Evolutionary conservation across 106 monocot species (phyloP).

Genomic region (Amphibolis antarctica): DNA sequence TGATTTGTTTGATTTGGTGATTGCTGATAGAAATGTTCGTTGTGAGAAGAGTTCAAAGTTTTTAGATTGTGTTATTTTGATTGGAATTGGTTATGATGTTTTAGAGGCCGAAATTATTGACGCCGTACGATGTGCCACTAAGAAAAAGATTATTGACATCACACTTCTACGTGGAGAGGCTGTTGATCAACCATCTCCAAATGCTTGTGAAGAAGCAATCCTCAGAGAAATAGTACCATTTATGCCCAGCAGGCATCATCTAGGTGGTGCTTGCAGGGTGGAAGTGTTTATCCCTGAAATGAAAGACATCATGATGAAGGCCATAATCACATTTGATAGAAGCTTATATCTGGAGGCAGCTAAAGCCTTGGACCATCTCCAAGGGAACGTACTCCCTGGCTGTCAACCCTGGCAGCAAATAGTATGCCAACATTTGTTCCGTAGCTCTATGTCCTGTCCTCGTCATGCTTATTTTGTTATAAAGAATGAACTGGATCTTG

Average conservation of each 20-base stretch:
- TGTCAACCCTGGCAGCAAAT: constrained; percentile 83
- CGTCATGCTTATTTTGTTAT: constrained; percentile 54
- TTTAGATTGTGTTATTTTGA: constrained; percentile 39
- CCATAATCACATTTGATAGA: constrained; percentile 64
- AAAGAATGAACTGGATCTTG: constrained; percentile 25
- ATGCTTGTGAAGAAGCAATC: constrained; percentile 45
- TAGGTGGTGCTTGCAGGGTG: constrained; percentile 33
- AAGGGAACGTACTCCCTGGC: constrained; percentile 56
- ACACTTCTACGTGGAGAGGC: constrained; percentile 40
- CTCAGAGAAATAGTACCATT: constrained; percentile 48
- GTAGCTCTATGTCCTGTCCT: constrained; percentile 57
- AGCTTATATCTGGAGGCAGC: constrained; percentile 82
- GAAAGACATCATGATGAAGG: constrained; percentile 48
- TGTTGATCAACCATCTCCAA: constrained; percentile 11
- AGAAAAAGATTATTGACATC: constrained; percentile 34
- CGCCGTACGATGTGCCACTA: constrained; percentile 31
- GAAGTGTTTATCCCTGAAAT: constrained; percentile 51
- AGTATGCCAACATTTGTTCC: constrained; percentile 60
- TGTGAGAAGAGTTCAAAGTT: constrained; percentile 36
- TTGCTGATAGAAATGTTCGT: constrained; percentile 38
- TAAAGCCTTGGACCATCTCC: constrained; percentile 72
- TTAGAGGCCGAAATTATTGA: constrained; percentile 54
- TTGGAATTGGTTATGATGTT: constrained; percentile 46
- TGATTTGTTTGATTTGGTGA: constrained; percentile 29
- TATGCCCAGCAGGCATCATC: constrained; percentile 37